Evolutionary conservation across 2,329 filamentous ascomycete genomes (phyloP).

Genomic region (Aureobasidium sp.): DNA sequence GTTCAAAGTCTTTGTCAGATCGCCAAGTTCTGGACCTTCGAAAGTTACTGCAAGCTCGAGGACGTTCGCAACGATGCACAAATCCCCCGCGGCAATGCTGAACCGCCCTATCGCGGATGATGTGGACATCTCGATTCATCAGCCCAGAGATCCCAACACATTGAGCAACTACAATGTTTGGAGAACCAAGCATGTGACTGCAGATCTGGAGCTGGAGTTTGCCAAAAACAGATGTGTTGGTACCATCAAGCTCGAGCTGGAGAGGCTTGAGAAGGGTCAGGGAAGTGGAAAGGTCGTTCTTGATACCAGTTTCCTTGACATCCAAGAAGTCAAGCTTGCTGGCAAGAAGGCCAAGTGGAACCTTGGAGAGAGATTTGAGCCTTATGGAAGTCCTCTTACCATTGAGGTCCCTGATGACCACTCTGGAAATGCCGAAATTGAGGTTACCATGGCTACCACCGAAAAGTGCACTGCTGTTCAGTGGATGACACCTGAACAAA

Average conservation of each 20-base stretch:
- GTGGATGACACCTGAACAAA: constrained; percentile 91
- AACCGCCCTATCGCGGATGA: constrained; percentile 12
- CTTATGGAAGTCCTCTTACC: constrained; percentile 66
- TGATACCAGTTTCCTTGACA: constrained; percentile 76
- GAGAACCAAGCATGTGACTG: constrained; percentile 74
- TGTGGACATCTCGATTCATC: constrained; percentile 24
- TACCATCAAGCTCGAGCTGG: constrained; percentile 66
- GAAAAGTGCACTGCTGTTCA: constrained; percentile 84
- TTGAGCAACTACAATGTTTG: constrained; percentile 87
- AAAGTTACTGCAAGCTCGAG: neutral
- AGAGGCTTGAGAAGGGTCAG: constrained; percentile 66
- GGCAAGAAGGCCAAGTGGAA: constrained; percentile 60
- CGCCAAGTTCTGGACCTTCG: neutral
- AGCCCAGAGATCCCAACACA: constrained; percentile 68
- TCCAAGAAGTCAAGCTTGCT: constrained; percentile 65
- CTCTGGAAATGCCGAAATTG: constrained; percentile 36
- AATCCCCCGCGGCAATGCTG: constrained; percentile 18
- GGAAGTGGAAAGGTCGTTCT: constrained; percentile 61
- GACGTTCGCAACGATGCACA: constrained; percentile 17
- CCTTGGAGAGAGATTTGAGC: constrained; percentile 61
- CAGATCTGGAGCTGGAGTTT: constrained; percentile 79
- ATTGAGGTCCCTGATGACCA: constrained; percentile 47
- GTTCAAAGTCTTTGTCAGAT: neutral
- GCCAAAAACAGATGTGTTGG: constrained; percentile 69
- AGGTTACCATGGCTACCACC: constrained; percentile 65